phyloP scores from a whole-genome alignment of 1,284 basidiomycete species.

The Vanrija humicola region DNA sequence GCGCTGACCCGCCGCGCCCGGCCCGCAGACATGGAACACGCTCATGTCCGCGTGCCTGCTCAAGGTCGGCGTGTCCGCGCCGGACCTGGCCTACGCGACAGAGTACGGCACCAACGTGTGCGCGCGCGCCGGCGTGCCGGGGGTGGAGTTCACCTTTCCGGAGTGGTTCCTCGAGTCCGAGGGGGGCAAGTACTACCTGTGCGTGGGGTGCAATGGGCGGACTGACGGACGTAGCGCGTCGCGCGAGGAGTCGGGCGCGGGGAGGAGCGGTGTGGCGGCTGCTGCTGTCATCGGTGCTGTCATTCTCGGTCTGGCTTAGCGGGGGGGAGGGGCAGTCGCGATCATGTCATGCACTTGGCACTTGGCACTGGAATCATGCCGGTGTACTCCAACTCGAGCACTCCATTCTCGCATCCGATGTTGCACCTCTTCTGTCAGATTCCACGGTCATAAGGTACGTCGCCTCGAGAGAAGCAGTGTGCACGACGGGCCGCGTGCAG shows the following conservation, averaged over 20 bases:
- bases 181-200: slow-evolving; percentile 33
- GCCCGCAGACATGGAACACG: slow-evolving; percentile 15
- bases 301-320: too few species aligned
- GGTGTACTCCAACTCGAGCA: too few species aligned
- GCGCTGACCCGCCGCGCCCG: neutral
- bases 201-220: slow-evolving; percentile 13
- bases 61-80: slow-evolving; percentile 25
- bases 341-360: too few species aligned
- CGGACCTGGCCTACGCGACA: slow-evolving; percentile 39
- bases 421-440: too few species aligned
- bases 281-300: too few species aligned
- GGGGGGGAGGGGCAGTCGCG: too few species aligned
- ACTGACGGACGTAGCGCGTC: neutral
- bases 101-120: slow-evolving; percentile 34
- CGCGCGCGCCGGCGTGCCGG: slow-evolving; percentile 25
- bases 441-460: too few species aligned
- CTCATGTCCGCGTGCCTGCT: slow-evolving; percentile 30
- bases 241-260: neutral
- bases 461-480: too few species aligned
- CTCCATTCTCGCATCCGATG: too few species aligned
- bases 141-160: slow-evolving; percentile 23
- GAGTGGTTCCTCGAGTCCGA: slow-evolving; percentile 16
- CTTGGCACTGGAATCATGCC: too few species aligned
- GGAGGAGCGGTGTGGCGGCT: neutral
- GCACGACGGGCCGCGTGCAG: too few species aligned